A percentile compares a stretch with the other conserved stretches of the same genome.
These are phyloP conservation scores for Sarocladium strictum DNA, from an alignment of 2,329 filamentous ascomycete species.

Conservation along the genomic window DNA sequence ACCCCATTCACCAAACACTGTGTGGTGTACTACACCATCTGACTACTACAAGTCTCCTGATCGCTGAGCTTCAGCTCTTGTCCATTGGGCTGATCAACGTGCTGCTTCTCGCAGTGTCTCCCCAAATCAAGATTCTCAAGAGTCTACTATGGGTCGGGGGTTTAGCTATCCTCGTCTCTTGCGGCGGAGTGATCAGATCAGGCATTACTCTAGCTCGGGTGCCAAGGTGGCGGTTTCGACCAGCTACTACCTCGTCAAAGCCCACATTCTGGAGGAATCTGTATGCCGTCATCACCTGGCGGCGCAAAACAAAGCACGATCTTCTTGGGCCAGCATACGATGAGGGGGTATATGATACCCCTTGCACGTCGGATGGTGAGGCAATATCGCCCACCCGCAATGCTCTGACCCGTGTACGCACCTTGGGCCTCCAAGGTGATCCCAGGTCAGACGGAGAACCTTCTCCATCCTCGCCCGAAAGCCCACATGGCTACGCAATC, in stretches of 20 bases:
- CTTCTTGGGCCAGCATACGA: constrained; percentile 21
- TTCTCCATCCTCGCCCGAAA: constrained; percentile 15
- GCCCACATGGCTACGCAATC: constrained; percentile 15
- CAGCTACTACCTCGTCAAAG: constrained; percentile 32
- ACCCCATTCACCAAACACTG: constrained; percentile 76
- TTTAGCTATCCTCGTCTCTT: constrained; percentile 65
- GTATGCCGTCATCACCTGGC: background rate
- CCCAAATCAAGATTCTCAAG: constrained; percentile 81
- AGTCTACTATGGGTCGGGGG: constrained; percentile 82
- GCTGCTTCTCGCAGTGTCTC: constrained; percentile 68
- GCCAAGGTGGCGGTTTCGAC: constrained; percentile 82
- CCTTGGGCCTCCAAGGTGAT: constrained; percentile 19
- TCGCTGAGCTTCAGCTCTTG: constrained; percentile 81
- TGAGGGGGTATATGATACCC: constrained; percentile 25
- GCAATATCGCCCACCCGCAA: constrained; percentile 13
- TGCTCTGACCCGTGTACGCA: constrained; percentile 21
- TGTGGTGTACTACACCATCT: constrained; percentile 70
- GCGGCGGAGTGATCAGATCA: constrained; percentile 71
- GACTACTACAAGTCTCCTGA: constrained; percentile 81
- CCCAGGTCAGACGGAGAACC: constrained; percentile 13
- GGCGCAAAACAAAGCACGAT: constrained; percentile 27
- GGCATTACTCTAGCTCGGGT: constrained; percentile 81
- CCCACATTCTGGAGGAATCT: constrained; percentile 39
- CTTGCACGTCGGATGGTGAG: constrained; percentile 26
- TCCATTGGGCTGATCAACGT: constrained; percentile 79